Base-by-base conservation (phyloP, 1,139 yeast species). In the Protomyces arabidopsidicola region DNA sequence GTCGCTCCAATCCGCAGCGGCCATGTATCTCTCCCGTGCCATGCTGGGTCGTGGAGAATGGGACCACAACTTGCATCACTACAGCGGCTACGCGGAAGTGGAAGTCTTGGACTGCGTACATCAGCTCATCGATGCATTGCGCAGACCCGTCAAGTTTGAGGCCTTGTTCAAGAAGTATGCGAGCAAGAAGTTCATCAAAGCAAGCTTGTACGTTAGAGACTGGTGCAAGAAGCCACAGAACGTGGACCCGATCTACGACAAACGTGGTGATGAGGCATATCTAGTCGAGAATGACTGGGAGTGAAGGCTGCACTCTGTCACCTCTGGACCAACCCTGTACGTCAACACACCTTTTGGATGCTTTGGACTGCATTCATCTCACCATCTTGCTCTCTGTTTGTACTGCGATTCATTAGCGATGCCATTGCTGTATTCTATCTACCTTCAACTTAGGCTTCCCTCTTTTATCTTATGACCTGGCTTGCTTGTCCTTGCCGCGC, bases 111-210 rank as follows among this genome's bases (percentile, higher is more conserved):
- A 87, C 50, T 85, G 90, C 66, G 83, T 88, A 63, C 85, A 84
- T 68, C 79, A 87, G 77, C 83, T 91, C 70, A 81, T 88, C 73
- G 89, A 87, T 72, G 91, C 88, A 74, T 79, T 93, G 69, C 48
- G 86, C 53, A 81, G 86, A 55, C 96, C 96, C n/a, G 89, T 90
- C 55, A 85, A 84, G 66, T 97, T 91, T 74, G 97, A 90, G 72
- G 97, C 90, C 72, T 89, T 91, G 72, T 91, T 90, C 79, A 90
- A 90, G 74, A 93, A 93, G 76, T 93, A 93, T 74, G 95, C 97
- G 54, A 85, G 95, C 50, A 85, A 93, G 73, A 86, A 90, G 73
- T 90, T 87, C 73, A 86, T 93, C 89, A 89, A 89, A 75, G 97
- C 65, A 16, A 64, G 68, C 22, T 54, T 66, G 14, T 66, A 53